Base-by-base conservation (phyloP, 176 grass and related monocot genomes). In the Triticum dicoccoides region DNA sequence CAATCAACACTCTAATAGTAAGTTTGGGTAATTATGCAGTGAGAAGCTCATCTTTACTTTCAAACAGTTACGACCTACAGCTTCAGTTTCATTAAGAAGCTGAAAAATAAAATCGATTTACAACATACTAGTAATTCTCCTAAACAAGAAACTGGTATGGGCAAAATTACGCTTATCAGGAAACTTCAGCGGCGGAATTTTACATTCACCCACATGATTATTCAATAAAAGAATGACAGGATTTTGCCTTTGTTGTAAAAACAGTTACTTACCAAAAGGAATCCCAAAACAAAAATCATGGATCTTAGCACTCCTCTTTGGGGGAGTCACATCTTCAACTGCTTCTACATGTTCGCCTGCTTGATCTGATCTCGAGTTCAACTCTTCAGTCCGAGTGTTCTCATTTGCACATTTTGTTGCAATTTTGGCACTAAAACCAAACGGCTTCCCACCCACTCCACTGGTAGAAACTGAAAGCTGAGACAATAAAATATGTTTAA, bases 241-340 rank as follows among this genome's bases (percentile, higher is more conserved):
- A 14, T 49, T 75, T 51, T 51, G 24, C 8, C 24, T 75, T 15
- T 20, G 73, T 52, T 25, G 5, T 52, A 10, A 6, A 52, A 76
- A 9, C 14, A 51, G 54, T 52, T 25, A 80, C 93, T 87, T 92
- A 95, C 93, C 93, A 3, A 92, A 95, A 73, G 93, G 93, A 59
- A 95, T 92, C 30, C 90, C 93, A 21, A 95, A 20, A 73, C 93
- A 95, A 85, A 95, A 95, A 47, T 92, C 91, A 89, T 91, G 93
- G 21, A 95, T 92, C 79, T 90, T 95, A 61, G 93, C 88, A 80
- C 88, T 87, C 67, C 86, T 90, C 70, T 90, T 90, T 15, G 74
- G 77, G 9, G 59, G 52, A 83, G 41, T 35, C 61, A 77, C 80
- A 63, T 88, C 70, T 37, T 84, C 34, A 45, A 64, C 79, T 45